Percentiles rank a stretch among this genome's conserved stretches.
Conservation (phyloP, 2,329 filamentous ascomycete genomes). For the Xylariaceae sp. region DNA sequence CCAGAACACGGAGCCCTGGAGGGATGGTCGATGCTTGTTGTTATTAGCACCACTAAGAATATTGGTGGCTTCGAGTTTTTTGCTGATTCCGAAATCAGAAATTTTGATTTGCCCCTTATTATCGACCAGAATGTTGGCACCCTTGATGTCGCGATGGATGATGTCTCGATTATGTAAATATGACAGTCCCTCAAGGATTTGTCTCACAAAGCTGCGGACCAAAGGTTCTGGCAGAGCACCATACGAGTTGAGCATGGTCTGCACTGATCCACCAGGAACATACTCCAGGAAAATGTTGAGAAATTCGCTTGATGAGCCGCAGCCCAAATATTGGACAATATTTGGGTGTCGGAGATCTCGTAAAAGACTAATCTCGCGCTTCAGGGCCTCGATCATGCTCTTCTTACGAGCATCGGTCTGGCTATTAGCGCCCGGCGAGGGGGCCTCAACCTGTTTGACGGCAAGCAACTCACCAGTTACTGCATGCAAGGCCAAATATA, state of each 20-base stretch:
- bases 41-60: conserved; percentile 73
- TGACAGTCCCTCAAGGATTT: conserved; percentile 89
- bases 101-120: conserved; percentile 99
- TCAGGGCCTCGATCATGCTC: conserved; percentile 96
- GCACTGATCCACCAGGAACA: conserved; percentile 94
- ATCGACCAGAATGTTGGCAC: conserved; percentile 97
- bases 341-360: conserved; percentile 95
- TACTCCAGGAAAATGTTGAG: conserved; percentile 99
- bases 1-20: conserved; percentile 98
- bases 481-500: conserved; percentile 92
- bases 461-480: conserved; percentile 97
- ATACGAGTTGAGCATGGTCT: conserved; percentile 98
- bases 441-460: conserved; percentile 96
- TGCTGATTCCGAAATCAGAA: conserved; percentile 97
- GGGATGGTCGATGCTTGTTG: conserved; percentile 74
- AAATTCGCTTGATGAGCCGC: conserved; percentile 86
- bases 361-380: conserved; percentile 93
- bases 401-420: conserved; percentile 91
- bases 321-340: conserved; percentile 97
- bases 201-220: conserved; percentile 93
- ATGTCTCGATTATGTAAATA: conserved; percentile 95
- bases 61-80: conserved; percentile 92
- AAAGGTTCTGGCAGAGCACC: conserved; percentile 92
- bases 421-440: conserved; percentile 76
- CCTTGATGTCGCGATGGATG: conserved; percentile 98